Conservation (phyloP, 1,284 basidiomycete species). For the Sanghuangporus weigelae region DNA sequence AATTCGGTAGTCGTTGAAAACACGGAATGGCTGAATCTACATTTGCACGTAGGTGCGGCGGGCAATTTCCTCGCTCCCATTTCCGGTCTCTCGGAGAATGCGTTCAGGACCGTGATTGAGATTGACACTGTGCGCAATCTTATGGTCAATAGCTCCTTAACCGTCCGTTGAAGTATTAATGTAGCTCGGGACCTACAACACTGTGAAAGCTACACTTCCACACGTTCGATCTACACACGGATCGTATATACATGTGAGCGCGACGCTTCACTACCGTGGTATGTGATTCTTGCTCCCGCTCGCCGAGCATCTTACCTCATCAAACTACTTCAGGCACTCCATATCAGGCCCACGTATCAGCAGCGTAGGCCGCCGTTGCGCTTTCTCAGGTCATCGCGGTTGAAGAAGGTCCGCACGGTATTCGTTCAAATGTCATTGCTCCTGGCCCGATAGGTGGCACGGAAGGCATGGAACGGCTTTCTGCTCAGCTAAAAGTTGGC, state of each 20-base stretch:
- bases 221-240: slow-evolving; percentile 71
- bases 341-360: slow-evolving; percentile 89
- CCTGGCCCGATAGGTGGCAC: slow-evolving; percentile 85
- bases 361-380: slow-evolving; percentile 92
- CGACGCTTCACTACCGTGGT: slow-evolving; percentile 87
- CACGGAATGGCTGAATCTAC: slow-evolving; percentile 7
- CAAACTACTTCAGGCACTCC: slow-evolving; percentile 53
- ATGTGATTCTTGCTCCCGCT: slow-evolving; percentile 21
- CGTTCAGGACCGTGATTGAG: slow-evolving; percentile 89
- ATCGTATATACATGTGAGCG: slow-evolving; percentile 87
- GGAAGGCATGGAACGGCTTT: slow-evolving; percentile 78
- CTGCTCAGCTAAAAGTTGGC: slow-evolving; percentile 32
- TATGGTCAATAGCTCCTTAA: background rate
- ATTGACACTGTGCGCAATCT: slow-evolving; percentile 79
- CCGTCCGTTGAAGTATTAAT: background rate
- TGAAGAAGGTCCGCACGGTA: slow-evolving; percentile 92
- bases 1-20: background rate
- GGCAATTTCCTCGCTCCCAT: slow-evolving; percentile 89
- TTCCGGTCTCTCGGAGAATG: slow-evolving; percentile 77
- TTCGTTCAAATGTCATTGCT: slow-evolving; percentile 89
- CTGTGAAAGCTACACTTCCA: slow-evolving; percentile 84
- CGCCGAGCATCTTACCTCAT: background rate
- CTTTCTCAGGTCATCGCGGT: slow-evolving; percentile 81
- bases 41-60: slow-evolving; percentile 61
- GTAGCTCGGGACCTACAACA: slow-evolving; percentile 89